Evolutionary conservation across 2,329 filamentous ascomycete species (phyloP).

Genomic region (Neurospora sp.): DNA sequence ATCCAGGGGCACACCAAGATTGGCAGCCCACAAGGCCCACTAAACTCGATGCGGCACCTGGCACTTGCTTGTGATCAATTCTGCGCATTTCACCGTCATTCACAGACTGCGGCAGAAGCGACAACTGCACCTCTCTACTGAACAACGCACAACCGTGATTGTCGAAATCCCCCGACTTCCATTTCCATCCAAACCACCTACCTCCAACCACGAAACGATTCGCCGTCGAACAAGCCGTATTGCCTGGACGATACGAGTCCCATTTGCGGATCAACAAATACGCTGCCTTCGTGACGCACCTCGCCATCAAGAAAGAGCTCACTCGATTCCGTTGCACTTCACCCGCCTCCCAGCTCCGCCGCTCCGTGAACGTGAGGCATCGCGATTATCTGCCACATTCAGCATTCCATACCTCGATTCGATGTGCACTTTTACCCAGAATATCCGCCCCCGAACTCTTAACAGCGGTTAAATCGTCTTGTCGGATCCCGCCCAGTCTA

Average conservation of each 20-base stretch:
- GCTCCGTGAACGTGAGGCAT: neutral
- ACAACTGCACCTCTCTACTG: neutral
- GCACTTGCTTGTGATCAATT: neutral
- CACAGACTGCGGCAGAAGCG: neutral
- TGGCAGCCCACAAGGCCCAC: neutral
- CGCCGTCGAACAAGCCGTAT: neutral
- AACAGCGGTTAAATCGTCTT: neutral
- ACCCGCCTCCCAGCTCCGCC: neutral
- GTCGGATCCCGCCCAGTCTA: neutral
- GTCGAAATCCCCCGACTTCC: neutral
- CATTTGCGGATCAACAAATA: neutral
- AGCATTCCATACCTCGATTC: neutral
- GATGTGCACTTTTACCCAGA: neutral
- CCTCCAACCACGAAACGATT: neutral
- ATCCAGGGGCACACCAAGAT: conserved; percentile 1
- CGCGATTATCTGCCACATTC: neutral
- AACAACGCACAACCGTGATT: neutral
- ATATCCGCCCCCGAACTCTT: neutral
- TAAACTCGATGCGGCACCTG: conserved; percentile 5
- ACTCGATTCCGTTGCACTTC: neutral
- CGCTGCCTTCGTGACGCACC: neutral
- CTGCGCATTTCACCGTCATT: neutral
- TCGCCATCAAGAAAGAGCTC: neutral
- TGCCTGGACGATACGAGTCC: neutral
- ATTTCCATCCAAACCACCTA: neutral